Conservation (phyloP, 176 grass and related monocot species). For the Carex myosuroides region DNA sequence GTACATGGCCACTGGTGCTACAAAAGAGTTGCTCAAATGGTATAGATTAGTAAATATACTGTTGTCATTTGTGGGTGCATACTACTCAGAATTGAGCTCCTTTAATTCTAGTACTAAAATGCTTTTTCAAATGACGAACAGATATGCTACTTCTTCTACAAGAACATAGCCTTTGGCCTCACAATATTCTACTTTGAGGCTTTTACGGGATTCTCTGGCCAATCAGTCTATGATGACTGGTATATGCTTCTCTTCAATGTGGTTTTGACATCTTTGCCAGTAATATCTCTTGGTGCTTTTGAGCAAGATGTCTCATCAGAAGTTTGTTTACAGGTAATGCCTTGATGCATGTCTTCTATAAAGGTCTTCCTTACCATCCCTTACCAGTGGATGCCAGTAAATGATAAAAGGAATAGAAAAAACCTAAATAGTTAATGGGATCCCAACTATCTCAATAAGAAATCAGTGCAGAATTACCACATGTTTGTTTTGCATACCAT, state of each 20-base stretch:
- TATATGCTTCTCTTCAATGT: constrained; percentile 99
- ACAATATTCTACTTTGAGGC: constrained; percentile 99
- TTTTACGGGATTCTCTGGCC: constrained; percentile 87
- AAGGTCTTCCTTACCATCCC: neutral
- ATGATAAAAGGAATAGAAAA: neutral
- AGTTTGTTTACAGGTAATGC: constrained; percentile 87
- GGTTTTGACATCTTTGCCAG: constrained; percentile 89
- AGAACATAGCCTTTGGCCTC: constrained; percentile 98
- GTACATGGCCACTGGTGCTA: constrained; percentile 99
- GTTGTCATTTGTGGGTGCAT: constrained; percentile 10
- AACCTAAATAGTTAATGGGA: neutral
- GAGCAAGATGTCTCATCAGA: constrained; percentile 99
- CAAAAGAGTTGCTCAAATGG: constrained; percentile 97
- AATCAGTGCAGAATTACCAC: neutral
- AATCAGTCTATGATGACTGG: constrained; percentile 99
- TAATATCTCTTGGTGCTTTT: constrained; percentile 96
- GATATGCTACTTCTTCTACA: constrained; percentile 99
- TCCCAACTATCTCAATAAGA: neutral
- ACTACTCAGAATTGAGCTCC: constrained; percentile 7
- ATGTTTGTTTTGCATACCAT: neutral
- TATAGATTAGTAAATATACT: constrained; percentile 26
- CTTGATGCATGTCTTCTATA: neutral
- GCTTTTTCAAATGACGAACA: constrained; percentile 33
- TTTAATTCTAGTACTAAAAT: neutral
- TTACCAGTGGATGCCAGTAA: neutral